These are phyloP conservation scores for Liriodendron chinense DNA, from an alignment of 164 flowering plant genomes.

Conservation along the genomic window DNA sequence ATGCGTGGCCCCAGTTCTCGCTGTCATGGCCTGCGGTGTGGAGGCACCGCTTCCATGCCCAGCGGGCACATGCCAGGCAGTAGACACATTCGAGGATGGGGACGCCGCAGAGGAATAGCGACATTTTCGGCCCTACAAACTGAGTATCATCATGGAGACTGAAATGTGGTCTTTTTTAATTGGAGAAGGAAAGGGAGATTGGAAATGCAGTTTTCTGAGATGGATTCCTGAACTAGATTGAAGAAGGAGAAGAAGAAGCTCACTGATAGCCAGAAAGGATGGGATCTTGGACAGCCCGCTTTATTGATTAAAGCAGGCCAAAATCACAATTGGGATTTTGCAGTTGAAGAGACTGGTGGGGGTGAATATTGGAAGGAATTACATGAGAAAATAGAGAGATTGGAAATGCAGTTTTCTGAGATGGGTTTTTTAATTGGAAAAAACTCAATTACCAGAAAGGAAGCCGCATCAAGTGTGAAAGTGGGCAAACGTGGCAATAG, in stretches of 20 bases:
- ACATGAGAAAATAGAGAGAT: neutral
- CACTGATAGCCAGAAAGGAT: neutral
- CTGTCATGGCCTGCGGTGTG: conserved; percentile 69
- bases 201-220: neutral
- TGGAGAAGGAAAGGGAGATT: neutral
- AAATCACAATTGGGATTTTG: neutral
- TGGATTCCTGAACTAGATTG: neutral
- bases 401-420: neutral
- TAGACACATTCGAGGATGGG: conserved; percentile 64
- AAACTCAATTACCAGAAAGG: neutral
- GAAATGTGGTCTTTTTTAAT: neutral
- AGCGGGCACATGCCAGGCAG: conserved; percentile 63
- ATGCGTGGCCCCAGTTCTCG: conserved; percentile 81
- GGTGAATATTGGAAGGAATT: neutral
- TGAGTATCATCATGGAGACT: conserved; percentile 11
- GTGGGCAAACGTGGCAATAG: too few relatives aligned
- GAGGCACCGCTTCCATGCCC: conserved; percentile 69
- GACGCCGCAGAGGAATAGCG: conserved; percentile 43
- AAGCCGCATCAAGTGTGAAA: too few relatives aligned
- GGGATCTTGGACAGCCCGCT: neutral
- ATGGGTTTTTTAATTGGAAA: neutral
- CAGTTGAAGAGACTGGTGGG: too few relatives aligned
- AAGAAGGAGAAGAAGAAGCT: neutral
- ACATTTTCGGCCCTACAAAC: conserved; percentile 37
- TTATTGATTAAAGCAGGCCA: neutral